A percentile compares a stretch with the other conserved stretches of the same genome.
These are phyloP conservation scores for Xylaria nigripes DNA, from an alignment of 495 filamentous ascomycete genomes.

Conservation along the genomic window DNA sequence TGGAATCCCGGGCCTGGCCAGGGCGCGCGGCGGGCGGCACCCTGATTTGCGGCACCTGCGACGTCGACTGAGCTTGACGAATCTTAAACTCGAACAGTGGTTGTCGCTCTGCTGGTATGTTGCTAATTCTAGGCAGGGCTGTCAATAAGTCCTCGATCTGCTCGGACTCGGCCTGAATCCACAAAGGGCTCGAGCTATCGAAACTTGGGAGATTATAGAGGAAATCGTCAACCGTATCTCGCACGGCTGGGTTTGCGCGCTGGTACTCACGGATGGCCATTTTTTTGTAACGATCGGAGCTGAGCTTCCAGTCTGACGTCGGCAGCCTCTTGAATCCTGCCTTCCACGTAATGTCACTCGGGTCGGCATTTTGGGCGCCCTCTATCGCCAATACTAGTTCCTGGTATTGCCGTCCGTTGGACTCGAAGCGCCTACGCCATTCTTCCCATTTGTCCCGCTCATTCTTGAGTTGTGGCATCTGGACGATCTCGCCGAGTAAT, in stretches of 20 bases:
- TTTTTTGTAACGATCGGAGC: conserved; percentile 3
- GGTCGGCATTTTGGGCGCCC: background rate
- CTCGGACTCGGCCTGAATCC: no score
- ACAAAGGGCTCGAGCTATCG: no score
- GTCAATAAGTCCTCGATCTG: background rate
- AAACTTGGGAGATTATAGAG: background rate
- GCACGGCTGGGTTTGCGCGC: conserved; percentile 11
- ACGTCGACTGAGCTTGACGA: no score
- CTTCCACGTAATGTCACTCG: conserved; percentile 12
- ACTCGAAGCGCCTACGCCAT: background rate
- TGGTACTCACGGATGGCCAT: conserved; percentile 12
- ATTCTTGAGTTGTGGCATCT: background rate
- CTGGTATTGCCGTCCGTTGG: background rate
- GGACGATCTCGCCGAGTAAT: background rate
- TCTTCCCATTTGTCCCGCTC: background rate
- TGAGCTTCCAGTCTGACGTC: conserved; percentile 13
- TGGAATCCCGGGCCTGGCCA: no score
- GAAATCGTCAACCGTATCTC: conserved; percentile 14
- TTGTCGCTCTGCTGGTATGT: no score
- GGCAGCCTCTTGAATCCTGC: conserved; percentile 12
- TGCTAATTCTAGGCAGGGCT: background rate
- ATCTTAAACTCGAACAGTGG: no score
- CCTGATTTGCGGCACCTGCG: no score
- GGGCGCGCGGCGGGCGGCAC: no score
- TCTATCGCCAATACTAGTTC: background rate